These are phyloP conservation scores for Phytophthora pistaciae DNA, from an alignment of 352 stramenopile genomes.

Conservation along the genomic window DNA sequence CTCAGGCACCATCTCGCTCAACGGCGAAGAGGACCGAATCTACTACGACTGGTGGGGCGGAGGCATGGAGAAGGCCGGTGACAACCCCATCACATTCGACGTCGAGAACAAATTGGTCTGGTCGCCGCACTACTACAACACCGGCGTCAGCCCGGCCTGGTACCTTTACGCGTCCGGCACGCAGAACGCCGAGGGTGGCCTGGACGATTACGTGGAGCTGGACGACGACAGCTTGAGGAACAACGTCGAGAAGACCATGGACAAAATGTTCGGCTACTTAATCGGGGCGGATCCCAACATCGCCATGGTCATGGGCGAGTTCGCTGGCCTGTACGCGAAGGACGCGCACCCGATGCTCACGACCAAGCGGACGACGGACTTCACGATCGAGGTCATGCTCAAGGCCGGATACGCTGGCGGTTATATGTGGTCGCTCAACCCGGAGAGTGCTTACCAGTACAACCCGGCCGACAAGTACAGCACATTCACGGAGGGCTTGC, in stretches of 20 bases:
- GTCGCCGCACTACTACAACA: constrained; percentile 81
- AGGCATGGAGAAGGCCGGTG: constrained; percentile 52
- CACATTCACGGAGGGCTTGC: constrained; percentile 62
- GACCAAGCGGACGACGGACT: constrained; percentile 71
- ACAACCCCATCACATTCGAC: constrained; percentile 47
- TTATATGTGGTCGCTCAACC: constrained; percentile 84
- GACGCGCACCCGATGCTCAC: constrained; percentile 60
- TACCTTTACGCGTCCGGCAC: constrained; percentile 66
- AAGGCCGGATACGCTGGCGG: constrained; percentile 56
- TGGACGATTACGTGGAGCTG: constrained; percentile 50
- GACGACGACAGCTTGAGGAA: constrained; percentile 48
- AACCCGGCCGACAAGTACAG: constrained; percentile 69
- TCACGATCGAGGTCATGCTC: constrained; percentile 68
- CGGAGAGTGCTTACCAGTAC: constrained; percentile 76
- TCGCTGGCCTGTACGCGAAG: constrained; percentile 65
- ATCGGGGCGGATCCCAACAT: constrained; percentile 37
- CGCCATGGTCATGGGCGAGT: constrained; percentile 72
- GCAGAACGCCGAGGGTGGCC: constrained; percentile 17
- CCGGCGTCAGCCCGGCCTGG: constrained; percentile 60
- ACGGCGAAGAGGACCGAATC: constrained; percentile 19
- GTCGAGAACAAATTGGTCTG: constrained; percentile 70
- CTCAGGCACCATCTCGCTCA: constrained; percentile 42
- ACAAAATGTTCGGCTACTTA: constrained; percentile 76
- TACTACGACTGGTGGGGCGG: constrained; percentile 82
- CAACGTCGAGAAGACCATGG: constrained; percentile 67